These are phyloP conservation scores for Suhomyces faveliae DNA, from an alignment of 805 yeast species.

Conservation along the genomic window DNA sequence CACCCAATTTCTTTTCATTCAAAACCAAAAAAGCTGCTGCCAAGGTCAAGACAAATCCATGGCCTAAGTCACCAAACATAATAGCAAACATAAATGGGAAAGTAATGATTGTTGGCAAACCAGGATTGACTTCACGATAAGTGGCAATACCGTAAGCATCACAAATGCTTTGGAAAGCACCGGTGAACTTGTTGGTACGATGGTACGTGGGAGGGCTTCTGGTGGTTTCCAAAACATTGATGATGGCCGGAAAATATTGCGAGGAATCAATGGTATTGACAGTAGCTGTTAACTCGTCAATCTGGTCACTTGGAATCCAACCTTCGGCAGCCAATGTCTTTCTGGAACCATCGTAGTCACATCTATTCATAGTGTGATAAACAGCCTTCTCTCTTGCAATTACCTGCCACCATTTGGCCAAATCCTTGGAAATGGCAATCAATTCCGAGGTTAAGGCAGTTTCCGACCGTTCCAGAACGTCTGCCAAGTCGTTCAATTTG, in stretches of 20 bases:
- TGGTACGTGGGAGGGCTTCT: conserved; percentile 73
- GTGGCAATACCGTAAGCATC: conserved; percentile 81
- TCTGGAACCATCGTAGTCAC: conserved; percentile 80
- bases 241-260: conserved; percentile 48
- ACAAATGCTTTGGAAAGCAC: conserved; percentile 65
- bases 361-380: conserved; percentile 71
- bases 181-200: conserved; percentile 65
- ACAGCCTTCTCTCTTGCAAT: conserved; percentile 78
- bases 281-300: conserved; percentile 61
- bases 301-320: conserved; percentile 86
- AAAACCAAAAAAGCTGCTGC: conserved; percentile 55
- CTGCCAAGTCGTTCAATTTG: conserved; percentile 33
- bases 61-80: conserved; percentile 83
- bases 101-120: conserved; percentile 69
- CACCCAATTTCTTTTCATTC: conserved; percentile 52
- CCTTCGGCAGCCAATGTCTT: conserved; percentile 92
- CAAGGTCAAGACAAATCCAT: conserved; percentile 61
- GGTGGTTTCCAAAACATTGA: conserved; percentile 60
- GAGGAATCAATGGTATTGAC: conserved; percentile 62
- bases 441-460: conserved; percentile 75
- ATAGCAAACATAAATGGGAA: conserved; percentile 83
- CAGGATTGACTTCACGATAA: conserved; percentile 73
- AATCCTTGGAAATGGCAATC: conserved; percentile 69
- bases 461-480: conserved; percentile 46
- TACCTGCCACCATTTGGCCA: conserved; percentile 64